Conservation (phyloP, 108 stramenopile species). For the Cylindrotheca fusiformis region DNA sequence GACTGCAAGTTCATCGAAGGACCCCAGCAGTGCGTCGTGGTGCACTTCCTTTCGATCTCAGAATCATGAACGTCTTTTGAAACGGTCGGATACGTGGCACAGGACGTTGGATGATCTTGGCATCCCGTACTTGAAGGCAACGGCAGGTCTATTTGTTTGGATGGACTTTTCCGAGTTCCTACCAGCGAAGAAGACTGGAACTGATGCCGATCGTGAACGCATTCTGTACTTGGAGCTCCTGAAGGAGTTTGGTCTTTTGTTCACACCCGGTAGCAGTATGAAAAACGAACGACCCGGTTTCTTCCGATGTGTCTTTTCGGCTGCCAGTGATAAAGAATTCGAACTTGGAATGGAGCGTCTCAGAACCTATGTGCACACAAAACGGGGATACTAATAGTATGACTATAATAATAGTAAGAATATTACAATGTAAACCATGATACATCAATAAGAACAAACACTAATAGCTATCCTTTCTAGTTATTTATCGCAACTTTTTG, state of each 20-base stretch:
- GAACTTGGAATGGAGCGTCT: conserved; percentile 64
- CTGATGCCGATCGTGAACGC: conserved; percentile 63
- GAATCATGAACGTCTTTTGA: conserved; percentile 51
- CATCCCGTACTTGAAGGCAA: conserved; percentile 63
- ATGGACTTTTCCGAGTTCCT: conserved; percentile 79
- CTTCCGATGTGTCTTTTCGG: conserved; percentile 87
- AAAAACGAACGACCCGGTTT: conserved; percentile 78
- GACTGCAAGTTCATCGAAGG: conserved; percentile 10
- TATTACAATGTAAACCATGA: neutral
- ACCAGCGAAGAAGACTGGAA: conserved; percentile 34
- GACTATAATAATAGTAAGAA: conserved; percentile 1
- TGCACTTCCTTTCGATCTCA: conserved; percentile 47
- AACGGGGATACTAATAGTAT: conserved; percentile 10
- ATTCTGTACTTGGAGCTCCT: conserved; percentile 64
- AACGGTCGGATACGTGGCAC: conserved; percentile 53
- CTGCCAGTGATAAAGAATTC: conserved; percentile 75
- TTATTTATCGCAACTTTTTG: conserved; percentile 59
- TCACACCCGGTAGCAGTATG: conserved; percentile 86
- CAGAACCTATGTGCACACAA: conserved; percentile 47
- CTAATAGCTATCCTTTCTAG: neutral
- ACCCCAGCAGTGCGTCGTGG: conserved; percentile 28
- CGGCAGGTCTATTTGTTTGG: conserved; percentile 83
- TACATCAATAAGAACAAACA: neutral
- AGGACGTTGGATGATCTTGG: conserved; percentile 47
- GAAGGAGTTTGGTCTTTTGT: conserved; percentile 72